A percentile compares a stretch with the other conserved stretches of the same genome.
These are phyloP conservation scores for Oldenlandia corymbosa DNA, from an alignment of 257 asterid genomes.

Conservation along the genomic window DNA sequence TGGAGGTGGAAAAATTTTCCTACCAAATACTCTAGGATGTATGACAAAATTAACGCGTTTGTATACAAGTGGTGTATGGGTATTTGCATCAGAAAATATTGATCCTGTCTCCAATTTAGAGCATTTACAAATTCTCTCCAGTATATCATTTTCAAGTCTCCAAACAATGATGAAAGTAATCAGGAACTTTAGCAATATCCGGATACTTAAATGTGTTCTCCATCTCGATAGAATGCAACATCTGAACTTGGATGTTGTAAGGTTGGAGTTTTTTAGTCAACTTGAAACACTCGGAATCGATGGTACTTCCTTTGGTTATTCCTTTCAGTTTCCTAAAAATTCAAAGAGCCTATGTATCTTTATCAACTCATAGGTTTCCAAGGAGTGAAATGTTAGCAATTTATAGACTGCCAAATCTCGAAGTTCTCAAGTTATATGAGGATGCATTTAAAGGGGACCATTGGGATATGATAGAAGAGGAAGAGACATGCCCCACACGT, in stretches of 20 bases:
- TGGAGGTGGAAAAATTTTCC: neutral
- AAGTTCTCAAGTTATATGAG: neutral
- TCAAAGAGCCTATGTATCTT: neutral
- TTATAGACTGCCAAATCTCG: neutral
- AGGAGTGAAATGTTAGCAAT: neutral
- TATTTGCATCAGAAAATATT: neutral
- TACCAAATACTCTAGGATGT: neutral
- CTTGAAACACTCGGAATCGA: slow-evolving; percentile 9
- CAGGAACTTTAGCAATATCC: neutral
- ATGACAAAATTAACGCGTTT: slow-evolving; percentile 1
- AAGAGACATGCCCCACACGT: neutral
- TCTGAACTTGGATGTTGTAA: neutral
- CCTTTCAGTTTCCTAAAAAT: neutral
- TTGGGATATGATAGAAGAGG: neutral
- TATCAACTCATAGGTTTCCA: neutral
- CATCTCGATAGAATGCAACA: too few species aligned
- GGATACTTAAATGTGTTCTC: neutral
- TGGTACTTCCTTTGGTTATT: too few species aligned
- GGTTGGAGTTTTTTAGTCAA: neutral
- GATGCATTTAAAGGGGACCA: neutral
- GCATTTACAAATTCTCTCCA: slow-evolving; percentile 1
- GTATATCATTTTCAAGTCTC: neutral
- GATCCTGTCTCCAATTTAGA: neutral
- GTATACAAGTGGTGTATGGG: neutral
- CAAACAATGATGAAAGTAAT: neutral